These are phyloP conservation scores for Testicularia cyperi DNA, from an alignment of 1,284 basidiomycete genomes.

Conservation along the genomic window DNA sequence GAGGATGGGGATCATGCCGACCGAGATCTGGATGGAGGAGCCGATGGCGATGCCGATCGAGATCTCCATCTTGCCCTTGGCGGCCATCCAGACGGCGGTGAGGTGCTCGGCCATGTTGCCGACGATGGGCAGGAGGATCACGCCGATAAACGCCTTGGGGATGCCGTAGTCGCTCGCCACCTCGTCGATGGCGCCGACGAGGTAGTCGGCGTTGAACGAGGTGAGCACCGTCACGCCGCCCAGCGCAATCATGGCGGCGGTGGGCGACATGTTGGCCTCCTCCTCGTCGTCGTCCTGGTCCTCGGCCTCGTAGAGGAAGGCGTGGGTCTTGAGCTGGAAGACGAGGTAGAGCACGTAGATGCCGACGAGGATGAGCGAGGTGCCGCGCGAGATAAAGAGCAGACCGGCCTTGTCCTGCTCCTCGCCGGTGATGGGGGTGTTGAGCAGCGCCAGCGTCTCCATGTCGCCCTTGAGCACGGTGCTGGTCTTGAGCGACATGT, in stretches of 20 bases:
- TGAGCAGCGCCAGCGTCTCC: constrained; percentile 26
- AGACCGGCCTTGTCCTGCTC: constrained; percentile 36
- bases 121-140: constrained; percentile 77
- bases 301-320: constrained; percentile 53
- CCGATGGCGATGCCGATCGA: constrained; percentile 83
- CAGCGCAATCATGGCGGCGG: constrained; percentile 52
- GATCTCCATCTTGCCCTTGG: constrained; percentile 60
- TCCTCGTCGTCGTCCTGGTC: constrained; percentile 53
- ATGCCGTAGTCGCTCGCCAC: constrained; percentile 56
- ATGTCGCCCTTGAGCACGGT: constrained; percentile 55
- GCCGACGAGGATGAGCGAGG: constrained; percentile 67
- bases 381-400: constrained; percentile 57
- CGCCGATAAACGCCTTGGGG: constrained; percentile 59
- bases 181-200: constrained; percentile 59
- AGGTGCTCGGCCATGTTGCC: constrained; percentile 67
- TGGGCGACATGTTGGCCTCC: constrained; percentile 50
- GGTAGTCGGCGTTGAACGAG: constrained; percentile 60
- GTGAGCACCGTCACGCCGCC: constrained; percentile 52
- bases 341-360: constrained; percentile 75
- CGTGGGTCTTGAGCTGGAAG: constrained; percentile 58
- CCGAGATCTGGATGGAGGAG: constrained; percentile 65
- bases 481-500: constrained; percentile 54
- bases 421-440: constrained; percentile 8
- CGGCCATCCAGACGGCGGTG: constrained; percentile 55
- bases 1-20: constrained; percentile 59